These are phyloP conservation scores for Lanmaoa pseudosensibilis DNA, from an alignment of 768 basidiomycete species.

Conservation along the genomic window DNA sequence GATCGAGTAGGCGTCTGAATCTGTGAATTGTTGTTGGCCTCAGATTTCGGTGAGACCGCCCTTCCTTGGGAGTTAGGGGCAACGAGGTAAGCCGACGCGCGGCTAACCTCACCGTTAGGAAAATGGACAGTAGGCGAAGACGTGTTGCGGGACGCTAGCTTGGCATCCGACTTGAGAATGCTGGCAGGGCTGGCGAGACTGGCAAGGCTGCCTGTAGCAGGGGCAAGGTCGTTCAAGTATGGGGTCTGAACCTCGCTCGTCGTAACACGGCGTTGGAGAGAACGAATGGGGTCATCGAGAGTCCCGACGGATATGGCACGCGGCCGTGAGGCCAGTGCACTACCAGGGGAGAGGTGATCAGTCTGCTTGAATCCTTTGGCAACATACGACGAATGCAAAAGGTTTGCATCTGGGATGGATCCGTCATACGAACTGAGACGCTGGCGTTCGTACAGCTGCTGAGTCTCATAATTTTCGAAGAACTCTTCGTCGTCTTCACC, in stretches of 20 bases:
- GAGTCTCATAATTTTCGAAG: constrained; percentile 58
- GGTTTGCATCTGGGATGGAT: constrained; percentile 48
- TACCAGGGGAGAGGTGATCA: constrained; percentile 60
- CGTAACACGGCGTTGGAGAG: constrained; percentile 63
- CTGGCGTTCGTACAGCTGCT: constrained; percentile 47
- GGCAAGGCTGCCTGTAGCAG: constrained; percentile 33
- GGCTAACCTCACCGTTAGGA: constrained; percentile 59
- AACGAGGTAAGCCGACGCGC: constrained; percentile 65
- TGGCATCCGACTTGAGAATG: constrained; percentile 61
- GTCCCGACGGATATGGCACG: constrained; percentile 89
- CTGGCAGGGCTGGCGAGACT: constrained; percentile 33
- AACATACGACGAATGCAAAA: constrained; percentile 59
- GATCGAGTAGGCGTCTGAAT: constrained; percentile 93
- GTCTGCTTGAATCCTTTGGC: constrained; percentile 71
- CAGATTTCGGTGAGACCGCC: constrained; percentile 81
- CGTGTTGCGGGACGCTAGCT: constrained; percentile 46
- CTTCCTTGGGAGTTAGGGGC: constrained; percentile 70
- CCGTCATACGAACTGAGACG: constrained; percentile 64
- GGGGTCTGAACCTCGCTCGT: constrained; percentile 54
- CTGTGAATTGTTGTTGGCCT: constrained; percentile 61
- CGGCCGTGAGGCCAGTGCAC: constrained; percentile 51
- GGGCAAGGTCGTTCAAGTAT: constrained; percentile 57
- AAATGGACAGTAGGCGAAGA: constrained; percentile 62
- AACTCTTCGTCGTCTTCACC: constrained; percentile 76
- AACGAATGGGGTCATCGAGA: constrained; percentile 75